A percentile compares a stretch with the other conserved stretches of the same genome.
Evolutionary conservation across 164 flowering plant species (phyloP).

Genomic region (Echeveria elegans): DNA sequence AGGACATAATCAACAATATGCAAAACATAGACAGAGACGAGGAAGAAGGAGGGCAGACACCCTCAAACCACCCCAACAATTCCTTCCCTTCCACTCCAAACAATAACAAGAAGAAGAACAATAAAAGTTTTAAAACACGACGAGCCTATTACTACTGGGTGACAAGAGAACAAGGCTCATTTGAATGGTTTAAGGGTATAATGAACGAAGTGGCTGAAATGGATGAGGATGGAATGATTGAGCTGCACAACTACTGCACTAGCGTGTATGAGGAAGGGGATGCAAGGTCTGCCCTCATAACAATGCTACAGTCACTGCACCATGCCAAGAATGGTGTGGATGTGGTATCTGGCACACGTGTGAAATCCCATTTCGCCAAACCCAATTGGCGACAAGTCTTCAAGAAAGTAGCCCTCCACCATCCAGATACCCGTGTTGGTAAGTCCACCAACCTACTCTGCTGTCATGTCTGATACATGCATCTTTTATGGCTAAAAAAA

Average conservation of each 20-base stretch:
- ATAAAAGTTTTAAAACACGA: constrained; percentile 24
- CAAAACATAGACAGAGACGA: constrained; percentile 2
- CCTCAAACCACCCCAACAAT: constrained; percentile 2
- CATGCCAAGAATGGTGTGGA: constrained; percentile 55
- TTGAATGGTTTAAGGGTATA: constrained; percentile 60
- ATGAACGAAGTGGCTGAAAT: constrained; percentile 54
- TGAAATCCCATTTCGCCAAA: constrained; percentile 55
- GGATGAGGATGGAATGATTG: constrained; percentile 37
- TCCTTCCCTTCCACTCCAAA: background rate
- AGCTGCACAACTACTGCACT: constrained; percentile 57
- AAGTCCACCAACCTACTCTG: constrained; percentile 11
- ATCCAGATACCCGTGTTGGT: constrained; percentile 35
- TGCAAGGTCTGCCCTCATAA: constrained; percentile 47
- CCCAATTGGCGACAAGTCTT: constrained; percentile 57
- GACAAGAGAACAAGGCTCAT: constrained; percentile 50
- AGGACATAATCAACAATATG: constrained; percentile 29
- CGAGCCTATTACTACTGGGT: constrained; percentile 61
- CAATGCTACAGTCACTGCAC: constrained; percentile 52
- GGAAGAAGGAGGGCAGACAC: constrained; percentile 6
- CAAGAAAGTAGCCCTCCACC: constrained; percentile 41
- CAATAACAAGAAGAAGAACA: constrained; percentile 9
- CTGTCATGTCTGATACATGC: background rate
- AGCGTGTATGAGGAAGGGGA: constrained; percentile 64
- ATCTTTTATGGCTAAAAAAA: too few relatives aligned
- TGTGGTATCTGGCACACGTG: constrained; percentile 48